A percentile compares a stretch with the other conserved stretches of the same genome.
phyloP scores from a whole-genome alignment of 345 rosid species.

The Adansonia digitata region DNA sequence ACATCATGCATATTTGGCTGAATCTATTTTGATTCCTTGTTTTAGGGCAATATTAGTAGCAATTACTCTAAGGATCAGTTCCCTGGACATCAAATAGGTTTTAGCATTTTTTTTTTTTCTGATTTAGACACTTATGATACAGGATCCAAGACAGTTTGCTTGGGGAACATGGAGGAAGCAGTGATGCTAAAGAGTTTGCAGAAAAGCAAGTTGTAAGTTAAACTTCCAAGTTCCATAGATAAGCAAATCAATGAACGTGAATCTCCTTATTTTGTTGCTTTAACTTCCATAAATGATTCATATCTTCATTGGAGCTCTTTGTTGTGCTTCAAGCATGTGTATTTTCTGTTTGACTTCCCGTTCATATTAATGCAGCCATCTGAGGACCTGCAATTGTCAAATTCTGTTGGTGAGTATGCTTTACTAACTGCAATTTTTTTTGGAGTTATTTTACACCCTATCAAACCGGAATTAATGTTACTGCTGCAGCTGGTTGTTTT shows the following conservation, averaged over 20 bases:
- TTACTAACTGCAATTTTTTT: background rate
- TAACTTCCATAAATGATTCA: background rate
- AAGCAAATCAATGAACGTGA: background rate
- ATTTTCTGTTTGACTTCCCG: background rate
- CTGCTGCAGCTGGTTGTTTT: background rate
- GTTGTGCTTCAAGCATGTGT: background rate
- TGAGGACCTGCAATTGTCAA: conserved; percentile 27
- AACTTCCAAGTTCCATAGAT: background rate
- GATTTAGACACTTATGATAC: conserved; percentile 9
- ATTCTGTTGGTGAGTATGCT: conserved; percentile 34
- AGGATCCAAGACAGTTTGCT: conserved; percentile 39
- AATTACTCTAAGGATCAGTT: conserved; percentile 1
- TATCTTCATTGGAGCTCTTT: background rate
- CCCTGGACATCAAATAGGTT: background rate
- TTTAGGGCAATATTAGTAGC: conserved; percentile 1
- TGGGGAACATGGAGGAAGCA: conserved; percentile 29
- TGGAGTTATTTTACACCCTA: background rate
- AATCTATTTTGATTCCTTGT: background rate
- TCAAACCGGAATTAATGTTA: background rate
- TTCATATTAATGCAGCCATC: conserved; percentile 29
- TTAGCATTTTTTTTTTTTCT: background rate
- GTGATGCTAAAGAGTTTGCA: conserved; percentile 21
- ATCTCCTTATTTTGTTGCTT: background rate
- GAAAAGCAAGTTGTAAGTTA: conserved; percentile 40
- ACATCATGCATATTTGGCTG: background rate